Percentiles rank a stretch among this genome's conserved stretches.
Conservation (phyloP, 106 monocot species). For the Dioscorea alata region DNA sequence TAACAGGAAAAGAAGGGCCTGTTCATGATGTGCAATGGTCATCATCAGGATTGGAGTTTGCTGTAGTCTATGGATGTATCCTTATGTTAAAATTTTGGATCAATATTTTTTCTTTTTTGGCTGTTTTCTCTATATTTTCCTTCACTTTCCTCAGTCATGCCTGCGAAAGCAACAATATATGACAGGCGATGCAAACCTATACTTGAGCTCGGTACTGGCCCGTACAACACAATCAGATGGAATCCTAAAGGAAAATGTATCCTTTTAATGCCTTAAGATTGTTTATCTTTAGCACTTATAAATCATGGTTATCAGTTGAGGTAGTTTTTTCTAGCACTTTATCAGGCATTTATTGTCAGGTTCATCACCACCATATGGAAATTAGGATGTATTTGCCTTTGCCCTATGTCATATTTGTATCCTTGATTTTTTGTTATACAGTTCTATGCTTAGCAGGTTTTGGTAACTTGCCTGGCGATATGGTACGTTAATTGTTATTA, state of each 20-base stretch:
- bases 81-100: neutral
- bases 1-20: slow-evolving; percentile 89
- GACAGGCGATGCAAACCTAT: slow-evolving; percentile 82
- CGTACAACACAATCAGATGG: slow-evolving; percentile 97
- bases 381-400: neutral
- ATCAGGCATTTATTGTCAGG: neutral
- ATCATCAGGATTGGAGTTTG: slow-evolving; percentile 74
- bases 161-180: slow-evolving; percentile 84
- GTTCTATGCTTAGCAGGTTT: slow-evolving; percentile 84
- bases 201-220: slow-evolving; percentile 81
- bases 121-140: slow-evolving; percentile 6
- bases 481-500: slow-evolving; percentile 40
- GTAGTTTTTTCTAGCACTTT: too few species aligned
- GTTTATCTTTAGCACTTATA: too few species aligned
- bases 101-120: neutral
- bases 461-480: slow-evolving; percentile 94
- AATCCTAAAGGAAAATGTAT: slow-evolving; percentile 93
- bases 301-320: too few species aligned
- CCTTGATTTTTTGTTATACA: slow-evolving; percentile 45
- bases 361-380: neutral
- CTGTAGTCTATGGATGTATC: slow-evolving; percentile 97
- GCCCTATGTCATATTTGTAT: slow-evolving; percentile 11
- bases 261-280: slow-evolving; percentile 27
- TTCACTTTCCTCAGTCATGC: slow-evolving; percentile 66
- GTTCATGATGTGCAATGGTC: slow-evolving; percentile 99